These are phyloP conservation scores for Coemansia pectinata DNA, from an alignment of 192 early-diverging fungal genomes.

Conservation along the genomic window DNA sequence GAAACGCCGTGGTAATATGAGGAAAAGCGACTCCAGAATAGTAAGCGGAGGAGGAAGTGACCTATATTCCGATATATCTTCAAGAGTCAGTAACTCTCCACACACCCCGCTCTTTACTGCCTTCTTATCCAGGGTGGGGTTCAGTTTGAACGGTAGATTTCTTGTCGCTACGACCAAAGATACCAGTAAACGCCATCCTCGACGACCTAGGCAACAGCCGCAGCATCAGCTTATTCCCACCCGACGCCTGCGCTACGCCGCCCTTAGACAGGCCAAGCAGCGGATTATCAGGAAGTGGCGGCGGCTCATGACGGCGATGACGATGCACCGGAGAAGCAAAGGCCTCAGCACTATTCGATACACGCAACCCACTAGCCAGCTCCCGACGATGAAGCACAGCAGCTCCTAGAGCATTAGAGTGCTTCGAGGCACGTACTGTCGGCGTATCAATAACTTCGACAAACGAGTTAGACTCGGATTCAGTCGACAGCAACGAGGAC, in stretches of 20 bases:
- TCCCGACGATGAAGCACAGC: neutral
- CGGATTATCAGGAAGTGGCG: conserved; percentile 3
- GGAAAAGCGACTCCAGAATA: neutral
- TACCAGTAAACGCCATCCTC: conserved; percentile 30
- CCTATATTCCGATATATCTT: conserved; percentile 5
- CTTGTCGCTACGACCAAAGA: conserved; percentile 42
- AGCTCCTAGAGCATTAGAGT: neutral
- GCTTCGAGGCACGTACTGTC: conserved; percentile 3
- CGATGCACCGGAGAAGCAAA: neutral
- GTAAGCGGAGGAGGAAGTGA: neutral
- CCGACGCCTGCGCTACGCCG: neutral
- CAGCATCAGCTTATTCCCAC: conserved; percentile 12
- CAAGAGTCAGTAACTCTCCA: conserved; percentile 5
- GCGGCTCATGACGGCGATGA: neutral
- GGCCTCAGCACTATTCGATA: conserved; percentile 33
- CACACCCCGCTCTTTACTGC: neutral
- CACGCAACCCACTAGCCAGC: conserved; percentile 1
- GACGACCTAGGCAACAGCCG: conserved; percentile 39
- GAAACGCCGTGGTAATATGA: neutral
- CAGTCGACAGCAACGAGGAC: neutral
- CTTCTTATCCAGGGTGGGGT: neutral
- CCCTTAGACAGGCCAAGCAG: neutral
- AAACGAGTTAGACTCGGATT: conserved; percentile 29
- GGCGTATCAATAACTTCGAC: conserved; percentile 28
- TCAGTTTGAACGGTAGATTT: conserved; percentile 9